Base-by-base conservation (phyloP, 495 filamentous ascomycete genomes). In the Tricharina praecox region DNA sequence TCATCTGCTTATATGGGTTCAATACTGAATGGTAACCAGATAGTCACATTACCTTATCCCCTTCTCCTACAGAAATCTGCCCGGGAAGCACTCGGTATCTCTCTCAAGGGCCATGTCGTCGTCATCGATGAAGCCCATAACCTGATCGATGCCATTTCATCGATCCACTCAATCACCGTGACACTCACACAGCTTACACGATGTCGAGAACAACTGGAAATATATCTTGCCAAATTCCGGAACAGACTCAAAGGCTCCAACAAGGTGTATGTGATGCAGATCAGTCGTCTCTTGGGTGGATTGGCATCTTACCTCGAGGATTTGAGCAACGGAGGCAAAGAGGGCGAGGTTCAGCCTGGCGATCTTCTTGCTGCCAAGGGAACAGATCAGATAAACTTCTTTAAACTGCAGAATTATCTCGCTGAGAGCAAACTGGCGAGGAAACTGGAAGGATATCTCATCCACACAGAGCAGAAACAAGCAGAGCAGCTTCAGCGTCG, bases 51-150 rank as follows among this genome's bases (percentile, higher is more conserved):
- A 34, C 90, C 90, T 18, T 97, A 97, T 63, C 90, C 85, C 13
- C 63, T 96, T 19, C 69, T 97, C 0, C 68, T 97, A 23, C 90
- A 96, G 54, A 81, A 79, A 55, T 86, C 82, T 23, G 88, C 90
- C 3, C 70, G 90, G 35, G 86, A 96, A 48, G 85, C 90, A 3
- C 71, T 97, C 2, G 76, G 77, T 25, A 71, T 97, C 18, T 90
- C 82, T 23, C 63, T 97, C 8, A 85, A 87, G 54, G 79, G 75
- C 4, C 87, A 94, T 61, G 70, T 96, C 1, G 74, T 97, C 19
- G 81, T 97, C 35, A 83, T 97, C 52, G 90, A 97, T 56, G 90
- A 97, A 66, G 90, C 92, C 0, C 90, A 97, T 59, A 97, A 97
- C 60, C 72, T 97, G 24, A 95, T 95, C 77, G 86, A 94, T 62